phyloP scores from a whole-genome alignment of 2,329 filamentous ascomycete genomes.

The Sordariomycetes sp. region DNA sequence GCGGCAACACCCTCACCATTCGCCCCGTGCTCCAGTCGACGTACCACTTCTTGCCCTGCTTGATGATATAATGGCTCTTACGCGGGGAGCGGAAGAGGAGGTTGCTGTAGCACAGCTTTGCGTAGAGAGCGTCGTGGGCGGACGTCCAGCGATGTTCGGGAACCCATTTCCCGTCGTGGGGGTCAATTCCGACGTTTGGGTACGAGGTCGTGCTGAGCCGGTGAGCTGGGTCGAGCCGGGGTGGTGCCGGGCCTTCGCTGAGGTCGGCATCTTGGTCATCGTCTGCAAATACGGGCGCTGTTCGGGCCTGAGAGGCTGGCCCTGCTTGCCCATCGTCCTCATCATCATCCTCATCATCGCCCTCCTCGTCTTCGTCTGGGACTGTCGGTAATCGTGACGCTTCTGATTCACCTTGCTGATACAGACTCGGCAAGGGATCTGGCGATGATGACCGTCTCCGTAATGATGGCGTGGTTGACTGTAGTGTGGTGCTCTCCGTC shows the following conservation, averaged over 20 bases:
- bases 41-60: slow-evolving; percentile 47
- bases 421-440: slow-evolving; percentile 3
- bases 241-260: slow-evolving; percentile 10
- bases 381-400: not conserved
- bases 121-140: slow-evolving; percentile 49
- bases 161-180: slow-evolving; percentile 45
- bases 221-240: slow-evolving; percentile 21
- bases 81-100: slow-evolving; percentile 46
- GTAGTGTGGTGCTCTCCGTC: not conserved
- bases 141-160: slow-evolving; percentile 45
- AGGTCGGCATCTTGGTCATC: slow-evolving; percentile 11
- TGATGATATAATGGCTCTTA: slow-evolving; percentile 48
- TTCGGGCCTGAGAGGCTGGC: too few species aligned
- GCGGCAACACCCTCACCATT: slow-evolving; percentile 43
- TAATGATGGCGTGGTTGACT: not conserved
- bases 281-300: too few species aligned
- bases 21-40: slow-evolving; percentile 51
- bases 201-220: slow-evolving; percentile 36
- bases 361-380: slow-evolving; percentile 1
- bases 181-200: slow-evolving; percentile 33
- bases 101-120: slow-evolving; percentile 51
- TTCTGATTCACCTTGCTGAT: not conserved
- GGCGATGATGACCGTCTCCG: slow-evolving; percentile 9
- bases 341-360: slow-evolving; percentile 1
- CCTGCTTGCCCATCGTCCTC: slow-evolving; percentile 2